phyloP scores from a whole-genome alignment of 106 monocot genomes.

The Posidonia australis region DNA sequence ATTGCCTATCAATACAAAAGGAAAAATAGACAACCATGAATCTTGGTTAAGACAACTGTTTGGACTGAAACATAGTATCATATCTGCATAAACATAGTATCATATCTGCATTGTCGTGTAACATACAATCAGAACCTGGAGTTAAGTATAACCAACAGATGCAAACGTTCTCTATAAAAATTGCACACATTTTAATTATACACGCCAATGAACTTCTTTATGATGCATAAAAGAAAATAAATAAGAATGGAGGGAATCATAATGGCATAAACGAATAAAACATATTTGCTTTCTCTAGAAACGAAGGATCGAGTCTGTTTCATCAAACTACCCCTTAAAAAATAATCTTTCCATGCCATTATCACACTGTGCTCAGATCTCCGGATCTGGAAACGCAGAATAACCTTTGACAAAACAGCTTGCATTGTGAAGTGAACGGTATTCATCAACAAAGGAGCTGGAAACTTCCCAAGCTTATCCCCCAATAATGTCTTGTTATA shows the following conservation, averaged over 20 bases:
- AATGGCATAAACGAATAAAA: neutral
- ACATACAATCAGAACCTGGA: too few relatives aligned
- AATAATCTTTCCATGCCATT: conserved; percentile 93
- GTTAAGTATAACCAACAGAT: too few relatives aligned
- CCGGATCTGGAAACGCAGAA: conserved; percentile 34
- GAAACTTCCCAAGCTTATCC: conserved; percentile 67
- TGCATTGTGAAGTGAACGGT: conserved; percentile 84
- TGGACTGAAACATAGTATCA: too few relatives aligned
- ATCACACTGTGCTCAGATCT: conserved; percentile 9
- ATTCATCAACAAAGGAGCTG: conserved; percentile 92
- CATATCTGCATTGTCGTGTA: too few relatives aligned
- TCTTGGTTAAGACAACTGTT: neutral
- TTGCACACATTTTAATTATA: too few relatives aligned
- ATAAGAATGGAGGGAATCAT: too few relatives aligned
- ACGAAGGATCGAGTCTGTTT: too few relatives aligned
- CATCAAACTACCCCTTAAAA: conserved; percentile 42
- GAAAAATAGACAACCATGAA: neutral
- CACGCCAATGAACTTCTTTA: too few relatives aligned
- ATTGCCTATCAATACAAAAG: neutral
- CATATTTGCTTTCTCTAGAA: too few relatives aligned
- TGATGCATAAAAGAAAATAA: too few relatives aligned
- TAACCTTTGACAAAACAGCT: conserved; percentile 56
- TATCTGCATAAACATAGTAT: too few relatives aligned
- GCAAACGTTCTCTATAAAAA: too few relatives aligned
- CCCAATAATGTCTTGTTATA: conserved; percentile 93